phyloP scores from a whole-genome alignment of 345 rosid genomes.

The Euphorbia lathyris region DNA sequence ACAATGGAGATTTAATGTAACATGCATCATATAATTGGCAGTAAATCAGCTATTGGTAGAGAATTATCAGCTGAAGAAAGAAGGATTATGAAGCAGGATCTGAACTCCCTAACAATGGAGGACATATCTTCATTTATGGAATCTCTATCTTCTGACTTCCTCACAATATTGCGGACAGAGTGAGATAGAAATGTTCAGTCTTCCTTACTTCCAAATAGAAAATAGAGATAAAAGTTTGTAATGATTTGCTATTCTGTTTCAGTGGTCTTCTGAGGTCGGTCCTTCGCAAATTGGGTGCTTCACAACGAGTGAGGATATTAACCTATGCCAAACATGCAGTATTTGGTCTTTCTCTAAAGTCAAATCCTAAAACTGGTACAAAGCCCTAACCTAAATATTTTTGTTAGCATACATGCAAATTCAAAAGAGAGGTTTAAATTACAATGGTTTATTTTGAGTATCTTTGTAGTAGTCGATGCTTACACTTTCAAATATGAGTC shows the following conservation, averaged over 20 bases:
- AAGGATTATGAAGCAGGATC: constrained; percentile 55
- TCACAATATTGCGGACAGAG: constrained; percentile 71
- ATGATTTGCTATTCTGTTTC: constrained; percentile 12
- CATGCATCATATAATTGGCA: constrained; percentile 30
- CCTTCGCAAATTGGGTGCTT: constrained; percentile 53
- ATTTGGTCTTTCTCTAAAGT: constrained; percentile 52
- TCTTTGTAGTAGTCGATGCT: not conserved
- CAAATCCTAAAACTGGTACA: constrained; percentile 40
- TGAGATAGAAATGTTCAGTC: constrained; percentile 27
- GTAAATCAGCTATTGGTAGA: constrained; percentile 68
- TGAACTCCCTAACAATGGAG: constrained; percentile 63
- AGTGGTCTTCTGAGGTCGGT: constrained; percentile 74
- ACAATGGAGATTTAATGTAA: constrained; percentile 3
- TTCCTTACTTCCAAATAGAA: not conserved
- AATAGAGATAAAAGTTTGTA: not conserved
- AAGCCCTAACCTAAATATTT: not conserved
- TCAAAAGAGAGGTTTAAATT: not conserved
- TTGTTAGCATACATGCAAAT: not conserved
- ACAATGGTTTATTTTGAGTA: not conserved
- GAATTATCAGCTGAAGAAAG: constrained; percentile 69
- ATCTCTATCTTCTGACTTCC: constrained; percentile 76
- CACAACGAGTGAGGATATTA: constrained; percentile 55
- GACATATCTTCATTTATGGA: constrained; percentile 86
- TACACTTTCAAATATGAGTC: not conserved
- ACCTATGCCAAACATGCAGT: constrained; percentile 66